phyloP scores from a whole-genome alignment of 1,139 yeast species.

The Lizanozyma gosingica region DNA sequence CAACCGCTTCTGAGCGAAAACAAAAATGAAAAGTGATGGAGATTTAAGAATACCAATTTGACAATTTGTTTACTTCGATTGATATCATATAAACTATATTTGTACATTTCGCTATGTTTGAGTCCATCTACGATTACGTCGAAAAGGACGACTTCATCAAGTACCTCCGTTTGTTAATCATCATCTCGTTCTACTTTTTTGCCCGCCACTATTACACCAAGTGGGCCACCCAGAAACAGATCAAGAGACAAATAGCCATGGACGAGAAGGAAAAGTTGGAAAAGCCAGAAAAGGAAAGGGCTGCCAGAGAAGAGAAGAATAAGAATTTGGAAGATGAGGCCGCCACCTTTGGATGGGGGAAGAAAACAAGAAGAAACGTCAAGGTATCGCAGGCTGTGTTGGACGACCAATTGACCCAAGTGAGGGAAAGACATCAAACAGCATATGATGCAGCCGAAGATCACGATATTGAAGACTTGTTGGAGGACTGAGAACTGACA shows the following conservation, averaged over 20 bases:
- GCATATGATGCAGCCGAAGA: constrained; percentile 44
- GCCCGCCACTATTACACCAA: constrained; percentile 28
- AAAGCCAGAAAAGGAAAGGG: constrained; percentile 21
- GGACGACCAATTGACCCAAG: constrained; percentile 20
- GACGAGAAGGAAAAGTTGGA: constrained; percentile 27
- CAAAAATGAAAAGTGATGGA: no score
- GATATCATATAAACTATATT: background rate
- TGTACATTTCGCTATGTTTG: constrained; percentile 15
- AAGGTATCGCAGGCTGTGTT: constrained; percentile 27
- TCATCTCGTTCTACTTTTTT: constrained; percentile 28
- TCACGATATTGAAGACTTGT: constrained; percentile 38
- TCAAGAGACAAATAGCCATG: constrained; percentile 23
- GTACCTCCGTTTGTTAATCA: constrained; percentile 29
- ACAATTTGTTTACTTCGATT: no score
- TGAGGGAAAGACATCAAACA: constrained; percentile 30
- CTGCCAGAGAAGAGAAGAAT: constrained; percentile 17
- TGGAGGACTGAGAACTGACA: constrained; percentile 20
- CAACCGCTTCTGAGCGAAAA: background rate
- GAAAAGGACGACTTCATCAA: constrained; percentile 26
- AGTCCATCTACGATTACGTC: constrained; percentile 27
- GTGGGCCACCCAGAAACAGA: constrained; percentile 28
- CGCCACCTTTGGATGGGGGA: constrained; percentile 40
- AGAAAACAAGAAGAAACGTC: constrained; percentile 33
- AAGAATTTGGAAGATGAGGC: constrained; percentile 27
- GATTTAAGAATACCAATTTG: background rate